Base-by-base conservation (phyloP, 768 basidiomycete species). In the Termitomyces sp. region DNA sequence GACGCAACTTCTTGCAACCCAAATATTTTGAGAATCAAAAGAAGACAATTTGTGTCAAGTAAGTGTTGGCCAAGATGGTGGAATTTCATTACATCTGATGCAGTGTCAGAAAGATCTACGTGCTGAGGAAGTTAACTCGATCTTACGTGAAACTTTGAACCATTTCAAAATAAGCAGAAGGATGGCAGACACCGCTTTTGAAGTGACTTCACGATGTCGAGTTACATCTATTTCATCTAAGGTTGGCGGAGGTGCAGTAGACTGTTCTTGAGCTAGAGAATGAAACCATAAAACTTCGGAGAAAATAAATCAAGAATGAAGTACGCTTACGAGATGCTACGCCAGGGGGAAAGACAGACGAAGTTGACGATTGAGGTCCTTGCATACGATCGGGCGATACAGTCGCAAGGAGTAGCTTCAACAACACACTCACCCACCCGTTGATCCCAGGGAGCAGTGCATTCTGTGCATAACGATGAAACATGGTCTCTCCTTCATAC, bases 91-190 rank as follows among this genome's bases (percentile, higher is more conserved):
- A 89, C 86, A 73, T 98, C 96, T 98, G 55, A 39, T 37, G 51
- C 27, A 24, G 41, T 58, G 46, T 53, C 31, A 60, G 22, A 32
- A 29, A 46, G 1, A 44, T 18, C 20, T 29, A 18, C 46, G 55
- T 31, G 24, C 1, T 24, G 27, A 44, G 22, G 18, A 41, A 50
- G 48, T 22, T 46, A 56, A 41, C 22, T 37, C 4, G 14, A 10
- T 80, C 94, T 70, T 63, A 98, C 96, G 97, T 51, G 96, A 98
- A 24, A 90, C 91, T 72, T 98, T 98, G 79, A 98, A 96, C 97
- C 97, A 99, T 70, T 98, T 97, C 63, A 99, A 71, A 2, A 90
- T 83, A 37, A 98, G 75, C 5, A 98, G 72, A 27, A 99, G 71
- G 57, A 98, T 97, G 1, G 94, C 96, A 14, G 97, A 98, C 4